Evolutionary conservation across 2,329 filamentous ascomycete genomes (phyloP).

Genomic region (Botrytis pseudocinerea): DNA sequence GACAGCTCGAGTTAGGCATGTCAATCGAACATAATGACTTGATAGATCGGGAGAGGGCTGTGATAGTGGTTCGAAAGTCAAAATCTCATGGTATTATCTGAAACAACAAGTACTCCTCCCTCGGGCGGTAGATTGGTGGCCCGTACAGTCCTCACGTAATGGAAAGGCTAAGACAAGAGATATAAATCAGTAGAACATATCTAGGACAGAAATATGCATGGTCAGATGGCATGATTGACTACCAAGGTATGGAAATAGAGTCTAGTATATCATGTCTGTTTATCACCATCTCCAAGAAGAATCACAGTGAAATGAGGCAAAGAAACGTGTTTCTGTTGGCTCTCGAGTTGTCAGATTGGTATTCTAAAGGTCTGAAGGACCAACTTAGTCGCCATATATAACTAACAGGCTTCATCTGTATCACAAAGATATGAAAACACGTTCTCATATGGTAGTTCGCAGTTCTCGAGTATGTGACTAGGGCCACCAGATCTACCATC

Average conservation of each 20-base stretch:
- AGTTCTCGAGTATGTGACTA: not conserved
- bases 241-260: not conserved
- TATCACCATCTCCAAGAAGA: not conserved
- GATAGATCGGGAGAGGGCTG: not conserved
- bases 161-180: not conserved
- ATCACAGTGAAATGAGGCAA: not conserved
- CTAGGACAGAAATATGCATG: not conserved
- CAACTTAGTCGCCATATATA: not conserved
- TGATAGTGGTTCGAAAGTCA: not conserved
- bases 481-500: not conserved
- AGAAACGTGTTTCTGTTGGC: not conserved
- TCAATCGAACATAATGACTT: not conserved
- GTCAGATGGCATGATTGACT: not conserved
- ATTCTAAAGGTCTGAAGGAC: not conserved
- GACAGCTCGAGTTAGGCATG: not conserved
- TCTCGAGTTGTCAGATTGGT: not conserved
- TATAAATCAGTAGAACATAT: not conserved
- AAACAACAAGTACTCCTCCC: fast-evolving
- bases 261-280: not conserved
- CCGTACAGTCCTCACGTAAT: fast-evolving
- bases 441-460: not conserved
- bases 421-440: not conserved
- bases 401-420: not conserved
- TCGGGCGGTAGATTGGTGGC: not conserved
- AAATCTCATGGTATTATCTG: not conserved